Evolutionary conservation across 2,329 filamentous ascomycete species (phyloP), one percentile per base, ranked within the genome.

Genomic region (Helicocarpus griseus): DNA sequence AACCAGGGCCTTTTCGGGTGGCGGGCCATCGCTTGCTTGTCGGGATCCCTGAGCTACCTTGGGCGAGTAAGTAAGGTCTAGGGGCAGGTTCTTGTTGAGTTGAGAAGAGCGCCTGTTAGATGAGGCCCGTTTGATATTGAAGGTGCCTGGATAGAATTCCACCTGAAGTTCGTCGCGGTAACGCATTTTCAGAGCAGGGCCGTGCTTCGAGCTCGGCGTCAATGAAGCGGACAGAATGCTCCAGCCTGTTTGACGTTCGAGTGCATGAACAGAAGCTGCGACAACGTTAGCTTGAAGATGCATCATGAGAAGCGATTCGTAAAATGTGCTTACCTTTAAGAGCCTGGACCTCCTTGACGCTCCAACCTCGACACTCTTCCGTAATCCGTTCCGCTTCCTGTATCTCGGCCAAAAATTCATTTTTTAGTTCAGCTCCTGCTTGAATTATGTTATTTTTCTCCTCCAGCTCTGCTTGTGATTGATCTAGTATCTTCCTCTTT

Each of bases 311-410:
- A n/a, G 2, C n/a, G 28, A 9, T n/a, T n/a, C n/a, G n/a, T 50
- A 22, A 19, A 6, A 26, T 36, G 17, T 49, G 7, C 73, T 64
- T 76, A 87, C 86, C 79, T 77, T 90, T 89, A n/a, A 95, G 74
- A 36, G 75, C 73, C 56, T 79, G 79, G 56, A 97, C 87, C 69
- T 97, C 93, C 26, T 78, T 83, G 49, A 84, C 81, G 52, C 85
- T 91, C 85, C 90, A 96, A 36, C 91, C 90, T 49, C 90, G 82
- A 65, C 86, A 95, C 61, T 95, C 87, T 65, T 96, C 89, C 55
- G 87, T 81, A 24, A 94, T 76, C 57, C 82, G 83, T 66, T 96
- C 89, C 0, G 90, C 87, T 61, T 89, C 84, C 53, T 81, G 78
- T 53, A 95, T 96, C 45, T 93, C 86, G 26, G 80, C 77, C 28